Evolutionary conservation across 495 filamentous ascomycete species (phyloP).

Genomic region (Daldinia childiae): DNA sequence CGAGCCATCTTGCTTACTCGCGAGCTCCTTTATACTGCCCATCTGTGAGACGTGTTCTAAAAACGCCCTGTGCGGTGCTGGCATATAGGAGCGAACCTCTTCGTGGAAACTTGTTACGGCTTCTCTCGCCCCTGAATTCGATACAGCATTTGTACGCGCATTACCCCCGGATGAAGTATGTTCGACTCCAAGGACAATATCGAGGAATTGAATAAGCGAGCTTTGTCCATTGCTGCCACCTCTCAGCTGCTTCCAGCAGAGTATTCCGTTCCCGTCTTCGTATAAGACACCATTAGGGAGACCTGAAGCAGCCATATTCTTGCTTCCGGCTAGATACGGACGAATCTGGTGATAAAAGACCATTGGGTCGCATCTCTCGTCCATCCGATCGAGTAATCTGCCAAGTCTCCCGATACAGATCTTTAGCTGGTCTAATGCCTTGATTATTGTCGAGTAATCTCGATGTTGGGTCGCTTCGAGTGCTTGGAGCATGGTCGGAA

Average conservation of each 20-base stretch:
- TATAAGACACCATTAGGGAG: slow-evolving; percentile 88
- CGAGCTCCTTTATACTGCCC: slow-evolving; percentile 76
- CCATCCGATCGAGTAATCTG: slow-evolving; percentile 76
- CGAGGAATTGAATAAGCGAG: slow-evolving; percentile 93
- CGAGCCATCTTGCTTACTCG: slow-evolving; percentile 58
- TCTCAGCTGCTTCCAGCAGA: slow-evolving; percentile 77
- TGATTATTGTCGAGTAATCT: slow-evolving; percentile 68
- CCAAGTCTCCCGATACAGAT: slow-evolving; percentile 77
- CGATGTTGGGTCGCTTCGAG: slow-evolving; percentile 70
- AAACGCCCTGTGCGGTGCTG: slow-evolving; percentile 82
- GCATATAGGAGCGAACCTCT: slow-evolving; percentile 95
- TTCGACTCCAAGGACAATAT: slow-evolving; percentile 85
- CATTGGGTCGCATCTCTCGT: slow-evolving; percentile 90
- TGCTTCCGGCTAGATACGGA: slow-evolving; percentile 91
- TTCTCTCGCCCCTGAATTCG: slow-evolving; percentile 68
- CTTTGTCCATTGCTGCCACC: slow-evolving; percentile 96
- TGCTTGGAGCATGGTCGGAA: slow-evolving; percentile 81
- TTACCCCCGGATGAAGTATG: slow-evolving; percentile 80
- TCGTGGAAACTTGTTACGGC: slow-evolving; percentile 88
- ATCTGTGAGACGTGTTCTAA: slow-evolving; percentile 76
- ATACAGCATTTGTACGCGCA: slow-evolving; percentile 61
- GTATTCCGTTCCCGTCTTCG: slow-evolving; percentile 72
- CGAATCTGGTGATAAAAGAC: slow-evolving; percentile 94
- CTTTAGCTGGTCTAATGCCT: slow-evolving; percentile 71
- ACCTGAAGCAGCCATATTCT: slow-evolving; percentile 94